These are phyloP conservation scores for Mucuna pruriens DNA, from an alignment of 306 rosid genomes.

Conservation along the genomic window DNA sequence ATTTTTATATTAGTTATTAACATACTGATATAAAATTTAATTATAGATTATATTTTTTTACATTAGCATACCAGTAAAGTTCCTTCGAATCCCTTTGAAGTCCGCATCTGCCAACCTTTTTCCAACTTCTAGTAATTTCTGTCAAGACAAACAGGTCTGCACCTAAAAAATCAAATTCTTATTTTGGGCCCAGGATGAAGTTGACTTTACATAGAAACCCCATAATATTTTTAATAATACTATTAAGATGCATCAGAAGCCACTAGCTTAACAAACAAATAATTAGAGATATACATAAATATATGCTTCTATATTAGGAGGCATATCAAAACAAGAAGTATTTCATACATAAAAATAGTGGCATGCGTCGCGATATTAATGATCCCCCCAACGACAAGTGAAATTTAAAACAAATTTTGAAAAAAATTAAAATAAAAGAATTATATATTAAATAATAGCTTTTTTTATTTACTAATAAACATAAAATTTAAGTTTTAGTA, in stretches of 20 bases:
- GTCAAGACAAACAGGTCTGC: neutral
- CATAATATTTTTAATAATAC: neutral
- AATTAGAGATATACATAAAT: neutral
- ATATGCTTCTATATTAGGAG: neutral
- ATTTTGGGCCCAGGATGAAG: conserved; percentile 4
- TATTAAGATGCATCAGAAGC: conserved; percentile 28
- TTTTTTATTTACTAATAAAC: too few species aligned
- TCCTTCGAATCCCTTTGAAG: neutral
- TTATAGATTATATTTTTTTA: too few species aligned
- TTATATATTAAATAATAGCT: too few species aligned
- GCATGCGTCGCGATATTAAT: conserved; percentile 25
- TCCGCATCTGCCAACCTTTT: neutral
- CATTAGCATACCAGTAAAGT: neutral
- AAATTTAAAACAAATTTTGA: too few species aligned
- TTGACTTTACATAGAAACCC: conserved; percentile 29
- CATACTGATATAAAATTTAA: too few species aligned
- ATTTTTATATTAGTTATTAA: too few species aligned
- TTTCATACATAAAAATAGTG: neutral
- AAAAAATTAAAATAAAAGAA: too few species aligned
- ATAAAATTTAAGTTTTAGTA: too few species aligned
- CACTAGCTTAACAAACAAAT: conserved; percentile 19
- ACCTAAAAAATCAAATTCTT: neutral
- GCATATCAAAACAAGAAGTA: neutral
- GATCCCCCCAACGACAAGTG: too few species aligned
- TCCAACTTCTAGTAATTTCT: neutral